Evolutionary conservation across 306 rosid genomes (phyloP).

Genomic region (Acacia melanoxylon): DNA sequence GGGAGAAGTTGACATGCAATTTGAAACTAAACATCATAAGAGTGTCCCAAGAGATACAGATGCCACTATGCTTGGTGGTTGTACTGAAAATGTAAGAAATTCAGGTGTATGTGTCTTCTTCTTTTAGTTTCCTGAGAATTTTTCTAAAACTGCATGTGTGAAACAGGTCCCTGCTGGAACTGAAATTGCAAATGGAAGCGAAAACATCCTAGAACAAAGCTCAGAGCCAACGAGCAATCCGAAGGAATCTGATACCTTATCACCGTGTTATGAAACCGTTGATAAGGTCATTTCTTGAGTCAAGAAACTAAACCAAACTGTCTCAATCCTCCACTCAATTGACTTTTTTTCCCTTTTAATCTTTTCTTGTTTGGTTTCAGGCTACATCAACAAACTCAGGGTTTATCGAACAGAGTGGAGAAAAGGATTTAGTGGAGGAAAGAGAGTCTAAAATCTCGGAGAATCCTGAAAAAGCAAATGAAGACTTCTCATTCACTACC

Average conservation of each 20-base stretch:
- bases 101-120: neutral
- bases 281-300: constrained; percentile 28
- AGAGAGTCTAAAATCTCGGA: neutral
- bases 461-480: neutral
- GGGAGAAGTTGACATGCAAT: neutral
- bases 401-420: neutral
- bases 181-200: neutral
- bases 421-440: neutral
- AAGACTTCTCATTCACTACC: constrained; percentile 5
- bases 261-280: neutral
- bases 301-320: neutral
- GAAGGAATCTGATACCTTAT: neutral
- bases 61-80: neutral
- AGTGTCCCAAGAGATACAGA: neutral
- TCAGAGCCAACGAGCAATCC: neutral
- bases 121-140: neutral
- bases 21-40: neutral
- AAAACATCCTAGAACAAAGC: neutral
- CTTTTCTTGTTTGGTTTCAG: neutral
- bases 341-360: too few relatives aligned
- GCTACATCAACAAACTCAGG: neutral
- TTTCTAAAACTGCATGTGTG: neutral
- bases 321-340: neutral
- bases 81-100: constrained; percentile 4
- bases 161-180: neutral